Conservation (phyloP, 768 basidiomycete species). For the Mycena pura region DNA sequence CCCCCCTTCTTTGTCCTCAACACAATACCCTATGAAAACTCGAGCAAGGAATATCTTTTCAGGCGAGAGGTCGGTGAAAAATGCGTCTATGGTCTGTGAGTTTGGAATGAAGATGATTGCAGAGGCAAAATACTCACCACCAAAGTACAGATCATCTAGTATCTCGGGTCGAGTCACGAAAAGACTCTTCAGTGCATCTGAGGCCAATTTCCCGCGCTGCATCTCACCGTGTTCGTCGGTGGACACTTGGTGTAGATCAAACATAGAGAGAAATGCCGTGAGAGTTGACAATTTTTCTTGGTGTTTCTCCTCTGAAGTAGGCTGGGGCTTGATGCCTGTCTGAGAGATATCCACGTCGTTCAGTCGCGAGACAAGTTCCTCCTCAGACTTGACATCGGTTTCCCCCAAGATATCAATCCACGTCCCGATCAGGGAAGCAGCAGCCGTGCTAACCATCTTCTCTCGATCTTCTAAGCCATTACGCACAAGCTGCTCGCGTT, state of each 20-base stretch:
- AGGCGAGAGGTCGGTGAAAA: conserved; percentile 73
- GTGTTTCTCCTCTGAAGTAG: conserved; percentile 21
- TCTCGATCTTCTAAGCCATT: conserved; percentile 92
- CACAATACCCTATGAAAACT: conserved; percentile 83
- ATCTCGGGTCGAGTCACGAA: conserved; percentile 72
- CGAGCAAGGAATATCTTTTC: conserved; percentile 84
- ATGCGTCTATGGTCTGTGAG: conserved; percentile 56
- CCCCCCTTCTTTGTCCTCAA: conserved; percentile 42
- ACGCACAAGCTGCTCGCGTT: conserved; percentile 78
- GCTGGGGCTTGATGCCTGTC: conserved; percentile 29
- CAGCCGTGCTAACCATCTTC: conserved; percentile 69
- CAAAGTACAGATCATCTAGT: conserved; percentile 72
- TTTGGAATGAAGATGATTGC: neutral
- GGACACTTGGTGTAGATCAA: conserved; percentile 60
- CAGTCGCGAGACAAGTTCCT: conserved; percentile 28
- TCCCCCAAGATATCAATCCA: conserved; percentile 75
- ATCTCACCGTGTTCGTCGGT: conserved; percentile 35
- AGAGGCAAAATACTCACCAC: conserved; percentile 51
- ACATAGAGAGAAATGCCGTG: conserved; percentile 57
- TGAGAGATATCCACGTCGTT: conserved; percentile 31
- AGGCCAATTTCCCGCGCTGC: conserved; percentile 48
- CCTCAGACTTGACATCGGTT: conserved; percentile 42
- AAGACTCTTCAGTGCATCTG: conserved; percentile 76
- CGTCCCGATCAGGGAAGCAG: conserved; percentile 69
- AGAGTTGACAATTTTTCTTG: conserved; percentile 43